These are phyloP conservation scores for Daldinia caldariorum DNA, from an alignment of 495 filamentous ascomycete genomes.

Conservation along the genomic window DNA sequence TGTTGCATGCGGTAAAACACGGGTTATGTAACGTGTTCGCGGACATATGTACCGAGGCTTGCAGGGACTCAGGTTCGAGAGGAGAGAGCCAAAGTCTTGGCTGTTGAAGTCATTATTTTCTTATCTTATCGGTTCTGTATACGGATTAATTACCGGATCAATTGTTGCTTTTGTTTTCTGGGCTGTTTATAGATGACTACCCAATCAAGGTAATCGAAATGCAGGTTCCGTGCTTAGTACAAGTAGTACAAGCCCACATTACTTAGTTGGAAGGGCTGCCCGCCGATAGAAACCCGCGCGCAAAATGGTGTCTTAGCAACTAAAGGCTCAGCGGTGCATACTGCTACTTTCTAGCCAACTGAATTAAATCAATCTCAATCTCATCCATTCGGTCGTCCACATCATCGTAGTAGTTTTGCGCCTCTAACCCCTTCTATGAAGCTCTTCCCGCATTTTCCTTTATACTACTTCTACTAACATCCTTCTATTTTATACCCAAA, in stretches of 20 bases:
- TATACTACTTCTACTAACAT: conserved; percentile 15
- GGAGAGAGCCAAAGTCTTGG: conserved; percentile 8
- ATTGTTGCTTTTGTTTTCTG: conserved; percentile 19
- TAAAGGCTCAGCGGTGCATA: not conserved
- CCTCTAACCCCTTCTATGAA: conserved; percentile 34
- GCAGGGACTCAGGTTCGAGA: not conserved
- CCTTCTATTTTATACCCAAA: conserved; percentile 36
- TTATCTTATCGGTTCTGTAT: conserved; percentile 43
- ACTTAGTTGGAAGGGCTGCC: conserved; percentile 24
- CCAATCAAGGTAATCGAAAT: conserved; percentile 30
- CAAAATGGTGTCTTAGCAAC: conserved; percentile 37
- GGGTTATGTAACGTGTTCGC: not conserved
- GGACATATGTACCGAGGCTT: conserved; percentile 27
- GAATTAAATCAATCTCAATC: conserved; percentile 43
- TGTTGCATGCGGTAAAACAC: not conserved
- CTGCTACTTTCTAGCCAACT: conserved; percentile 14
- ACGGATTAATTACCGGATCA: conserved; percentile 44
- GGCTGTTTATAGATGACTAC: not conserved
- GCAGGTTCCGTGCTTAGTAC: conserved; percentile 16
- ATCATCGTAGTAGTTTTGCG: conserved; percentile 38
- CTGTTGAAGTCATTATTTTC: conserved; percentile 36
- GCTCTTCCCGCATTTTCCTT: conserved; percentile 29
- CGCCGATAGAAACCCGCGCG: conserved; percentile 43
- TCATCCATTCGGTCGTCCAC: conserved; percentile 32
- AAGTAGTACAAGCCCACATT: conserved; percentile 24